Conservation (phyloP, 2,329 filamentous ascomycete genomes). For the Didymella arachidicola region DNA sequence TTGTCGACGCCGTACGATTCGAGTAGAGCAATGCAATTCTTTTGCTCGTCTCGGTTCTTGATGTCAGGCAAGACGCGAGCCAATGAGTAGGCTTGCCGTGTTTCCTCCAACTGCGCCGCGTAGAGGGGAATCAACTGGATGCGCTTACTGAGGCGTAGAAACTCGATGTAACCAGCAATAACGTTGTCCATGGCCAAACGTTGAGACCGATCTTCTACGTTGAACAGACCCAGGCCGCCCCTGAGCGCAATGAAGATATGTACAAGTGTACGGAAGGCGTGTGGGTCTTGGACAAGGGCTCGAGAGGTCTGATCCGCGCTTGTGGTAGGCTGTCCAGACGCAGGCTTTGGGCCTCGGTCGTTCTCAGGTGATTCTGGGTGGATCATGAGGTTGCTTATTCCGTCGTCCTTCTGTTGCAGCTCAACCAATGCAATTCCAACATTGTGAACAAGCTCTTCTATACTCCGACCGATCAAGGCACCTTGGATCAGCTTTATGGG, state of each 20-base stretch:
- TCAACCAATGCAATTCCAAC: slow-evolving; percentile 55
- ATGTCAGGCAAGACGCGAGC: slow-evolving; percentile 80
- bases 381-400: slow-evolving; percentile 41
- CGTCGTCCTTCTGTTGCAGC: slow-evolving; percentile 41
- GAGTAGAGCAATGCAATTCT: slow-evolving; percentile 76
- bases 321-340: slow-evolving; percentile 28
- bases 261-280: slow-evolving; percentile 55
- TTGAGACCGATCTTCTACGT: slow-evolving; percentile 26
- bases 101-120: slow-evolving; percentile 75
- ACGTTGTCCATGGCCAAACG: slow-evolving; percentile 71
- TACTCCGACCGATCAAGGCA: slow-evolving; percentile 71
- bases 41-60: slow-evolving; percentile 68
- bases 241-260: slow-evolving; percentile 70
- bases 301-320: slow-evolving; percentile 39
- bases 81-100: slow-evolving; percentile 73
- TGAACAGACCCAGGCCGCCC: slow-evolving; percentile 54
- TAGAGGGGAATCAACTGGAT: slow-evolving; percentile 86
- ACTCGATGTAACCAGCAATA: slow-evolving; percentile 81
- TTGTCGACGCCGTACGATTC: slow-evolving; percentile 76
- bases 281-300: slow-evolving; percentile 50
- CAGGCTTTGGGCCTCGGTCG: slow-evolving; percentile 30
- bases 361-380: slow-evolving; percentile 38
- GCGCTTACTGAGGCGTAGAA: slow-evolving; percentile 74
- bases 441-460: slow-evolving; percentile 54
- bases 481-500: slow-evolving; percentile 80